Conservation (phyloP, 2,329 filamentous ascomycete species). For the Scytalidium lignicola region DNA sequence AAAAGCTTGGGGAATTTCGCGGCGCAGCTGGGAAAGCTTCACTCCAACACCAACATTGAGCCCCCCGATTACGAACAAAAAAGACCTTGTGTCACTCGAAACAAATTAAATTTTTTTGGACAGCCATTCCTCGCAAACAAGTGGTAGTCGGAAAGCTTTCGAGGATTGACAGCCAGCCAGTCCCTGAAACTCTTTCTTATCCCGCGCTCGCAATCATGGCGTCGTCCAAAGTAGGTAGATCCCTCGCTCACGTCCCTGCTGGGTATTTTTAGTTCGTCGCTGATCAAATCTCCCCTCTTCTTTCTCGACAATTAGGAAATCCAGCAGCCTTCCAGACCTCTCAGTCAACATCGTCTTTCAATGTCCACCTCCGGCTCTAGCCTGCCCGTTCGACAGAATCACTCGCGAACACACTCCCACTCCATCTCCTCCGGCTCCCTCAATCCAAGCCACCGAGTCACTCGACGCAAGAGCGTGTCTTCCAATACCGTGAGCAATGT, state of each 20-base stretch:
- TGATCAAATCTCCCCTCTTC: constrained; percentile 24
- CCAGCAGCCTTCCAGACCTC: constrained; percentile 60
- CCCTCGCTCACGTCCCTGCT: constrained; percentile 20
- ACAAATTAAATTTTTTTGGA: background rate
- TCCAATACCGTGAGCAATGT: constrained; percentile 69
- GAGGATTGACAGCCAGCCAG: constrained; percentile 28
- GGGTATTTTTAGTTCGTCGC: constrained; percentile 24
- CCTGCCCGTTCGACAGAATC: constrained; percentile 37
- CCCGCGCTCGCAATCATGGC: constrained; percentile 42
- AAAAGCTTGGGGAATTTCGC: background rate
- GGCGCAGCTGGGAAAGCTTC: background rate
- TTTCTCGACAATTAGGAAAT: constrained; percentile 48
- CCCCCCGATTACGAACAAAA: background rate
- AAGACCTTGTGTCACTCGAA: background rate
- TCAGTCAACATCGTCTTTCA: constrained; percentile 57
- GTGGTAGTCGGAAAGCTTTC: background rate
- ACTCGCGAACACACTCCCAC: constrained; percentile 68
- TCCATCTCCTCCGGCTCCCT: constrained; percentile 72
- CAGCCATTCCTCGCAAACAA: background rate
- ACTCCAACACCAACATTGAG: background rate
- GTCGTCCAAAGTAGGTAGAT: constrained; percentile 53
- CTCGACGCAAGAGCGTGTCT: constrained; percentile 87
- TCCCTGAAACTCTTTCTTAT: constrained; percentile 29
- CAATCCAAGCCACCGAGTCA: constrained; percentile 79
- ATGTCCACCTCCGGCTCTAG: constrained; percentile 54